phyloP scores from a whole-genome alignment of 2,329 filamentous ascomycete species.

The Verruconis gallopava region DNA sequence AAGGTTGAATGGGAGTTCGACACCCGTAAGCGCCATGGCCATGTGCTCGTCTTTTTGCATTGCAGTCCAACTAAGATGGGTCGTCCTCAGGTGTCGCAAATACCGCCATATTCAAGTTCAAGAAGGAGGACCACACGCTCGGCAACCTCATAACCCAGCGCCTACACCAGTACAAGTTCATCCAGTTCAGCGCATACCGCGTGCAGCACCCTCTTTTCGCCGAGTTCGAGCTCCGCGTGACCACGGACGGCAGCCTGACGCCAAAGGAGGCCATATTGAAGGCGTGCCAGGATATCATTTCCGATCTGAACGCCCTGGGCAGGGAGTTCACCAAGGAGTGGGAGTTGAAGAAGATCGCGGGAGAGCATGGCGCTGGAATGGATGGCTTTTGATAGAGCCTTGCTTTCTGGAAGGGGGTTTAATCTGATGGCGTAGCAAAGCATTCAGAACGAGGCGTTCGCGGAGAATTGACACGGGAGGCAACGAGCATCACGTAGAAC shows the following conservation, averaged over 20 bases:
- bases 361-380: neutral
- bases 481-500: too few relatives aligned
- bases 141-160: constrained; percentile 80
- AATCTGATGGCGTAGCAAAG: neutral
- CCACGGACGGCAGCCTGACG: constrained; percentile 78
- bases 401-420: neutral
- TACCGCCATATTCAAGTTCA: constrained; percentile 87
- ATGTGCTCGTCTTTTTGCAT: constrained; percentile 1
- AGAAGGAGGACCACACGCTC: constrained; percentile 94
- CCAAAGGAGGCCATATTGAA: constrained; percentile 80
- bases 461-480: too few relatives aligned
- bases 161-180: constrained; percentile 70
- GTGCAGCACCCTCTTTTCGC: constrained; percentile 34
- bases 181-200: constrained; percentile 88
- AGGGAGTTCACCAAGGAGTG: constrained; percentile 88
- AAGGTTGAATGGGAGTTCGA: constrained; percentile 84
- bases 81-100: constrained; percentile 79
- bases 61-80: too few relatives aligned
- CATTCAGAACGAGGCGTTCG: too few relatives aligned
- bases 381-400: neutral
- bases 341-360: constrained; percentile 70
- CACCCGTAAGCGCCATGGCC: constrained; percentile 60
- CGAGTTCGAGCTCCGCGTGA: constrained; percentile 61
- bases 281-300: constrained; percentile 70
- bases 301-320: constrained; percentile 65